Evolutionary conservation across 148 eudicot species (phyloP).

Genomic region (Rhododendron molle): DNA sequence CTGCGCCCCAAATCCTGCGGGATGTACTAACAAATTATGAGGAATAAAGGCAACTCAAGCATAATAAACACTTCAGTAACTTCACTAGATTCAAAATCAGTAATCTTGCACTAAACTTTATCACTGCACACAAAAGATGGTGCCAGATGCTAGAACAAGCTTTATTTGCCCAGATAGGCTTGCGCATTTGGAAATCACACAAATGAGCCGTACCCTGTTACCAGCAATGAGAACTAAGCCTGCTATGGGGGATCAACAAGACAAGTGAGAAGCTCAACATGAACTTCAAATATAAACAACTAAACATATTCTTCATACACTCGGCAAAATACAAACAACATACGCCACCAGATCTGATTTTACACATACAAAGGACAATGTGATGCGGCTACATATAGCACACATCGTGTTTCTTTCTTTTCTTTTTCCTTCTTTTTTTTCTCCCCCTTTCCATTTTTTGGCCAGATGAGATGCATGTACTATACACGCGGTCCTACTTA

Average conservation of each 20-base stretch:
- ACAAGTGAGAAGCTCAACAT: neutral
- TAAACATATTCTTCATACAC: neutral
- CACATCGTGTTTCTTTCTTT: neutral
- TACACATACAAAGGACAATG: neutral
- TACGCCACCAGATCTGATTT: neutral
- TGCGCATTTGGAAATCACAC: neutral
- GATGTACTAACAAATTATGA: too few species aligned
- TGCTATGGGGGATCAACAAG: neutral
- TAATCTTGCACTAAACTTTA: neutral
- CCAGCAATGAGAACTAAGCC: neutral
- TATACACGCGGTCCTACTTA: neutral
- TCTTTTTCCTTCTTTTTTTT: neutral
- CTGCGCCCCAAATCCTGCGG: too few species aligned
- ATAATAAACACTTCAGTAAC: neutral
- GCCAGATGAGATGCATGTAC: neutral
- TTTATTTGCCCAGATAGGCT: neutral
- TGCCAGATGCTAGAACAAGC: neutral
- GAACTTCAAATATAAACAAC: neutral
- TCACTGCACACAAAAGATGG: neutral
- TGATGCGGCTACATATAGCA: neutral
- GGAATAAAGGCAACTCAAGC: neutral
- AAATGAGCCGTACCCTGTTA: neutral
- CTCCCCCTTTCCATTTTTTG: neutral
- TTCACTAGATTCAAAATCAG: neutral
- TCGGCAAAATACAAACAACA: neutral